These are phyloP conservation scores for Tylopilus vinaceipallidus DNA, from an alignment of 768 basidiomycete genomes.

Conservation along the genomic window DNA sequence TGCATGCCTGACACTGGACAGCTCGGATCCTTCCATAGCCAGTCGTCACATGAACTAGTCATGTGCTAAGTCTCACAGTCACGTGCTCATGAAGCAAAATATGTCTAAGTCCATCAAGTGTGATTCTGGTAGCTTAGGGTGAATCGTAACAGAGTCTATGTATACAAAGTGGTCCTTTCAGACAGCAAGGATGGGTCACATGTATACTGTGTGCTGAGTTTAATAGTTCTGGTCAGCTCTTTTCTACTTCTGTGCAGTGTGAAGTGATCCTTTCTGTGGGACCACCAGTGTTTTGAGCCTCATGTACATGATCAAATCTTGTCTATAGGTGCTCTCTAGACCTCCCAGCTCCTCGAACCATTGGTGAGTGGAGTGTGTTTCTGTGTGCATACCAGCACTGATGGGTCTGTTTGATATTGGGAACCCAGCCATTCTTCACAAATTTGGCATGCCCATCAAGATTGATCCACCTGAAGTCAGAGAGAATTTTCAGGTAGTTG, in stretches of 20 bases:
- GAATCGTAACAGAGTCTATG: no score
- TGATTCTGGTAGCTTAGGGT: no score
- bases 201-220: constrained; percentile 25
- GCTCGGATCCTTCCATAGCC: no score
- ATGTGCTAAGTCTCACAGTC: no score
- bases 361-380: constrained; percentile 12
- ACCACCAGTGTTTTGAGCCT: neutral
- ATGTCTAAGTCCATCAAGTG: no score
- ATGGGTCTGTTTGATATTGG: constrained; percentile 8
- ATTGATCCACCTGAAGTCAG: constrained; percentile 36
- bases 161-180: constrained; percentile 23
- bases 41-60: no score
- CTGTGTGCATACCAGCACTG: neutral
- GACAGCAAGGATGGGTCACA: neutral
- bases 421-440: constrained; percentile 6
- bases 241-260: constrained; percentile 13
- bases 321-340: constrained; percentile 27
- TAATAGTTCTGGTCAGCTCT: constrained; percentile 12
- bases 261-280: constrained; percentile 23
- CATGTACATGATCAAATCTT: neutral
- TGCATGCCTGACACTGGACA: no score
- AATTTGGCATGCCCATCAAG: constrained; percentile 23
- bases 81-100: no score
- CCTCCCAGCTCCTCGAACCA: constrained; percentile 36
- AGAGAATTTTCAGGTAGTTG: constrained; percentile 33